Conservation (phyloP, 2,329 filamentous ascomycete genomes). For the Ophiostoma himal-ulmi region DNA sequence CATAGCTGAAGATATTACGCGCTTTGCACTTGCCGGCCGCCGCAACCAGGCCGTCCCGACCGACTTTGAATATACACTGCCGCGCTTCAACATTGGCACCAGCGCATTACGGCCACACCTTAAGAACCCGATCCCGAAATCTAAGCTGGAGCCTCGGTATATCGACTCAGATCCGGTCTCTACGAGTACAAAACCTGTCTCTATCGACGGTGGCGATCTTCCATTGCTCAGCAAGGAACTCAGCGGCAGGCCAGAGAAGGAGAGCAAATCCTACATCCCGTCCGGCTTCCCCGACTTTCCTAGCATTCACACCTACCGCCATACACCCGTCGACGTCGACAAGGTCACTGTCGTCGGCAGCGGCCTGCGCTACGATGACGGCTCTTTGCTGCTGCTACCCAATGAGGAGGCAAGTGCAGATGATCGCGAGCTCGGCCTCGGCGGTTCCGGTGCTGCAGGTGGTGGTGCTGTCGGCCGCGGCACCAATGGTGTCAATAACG, state of each 20-base stretch:
- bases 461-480: not conserved
- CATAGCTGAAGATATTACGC: slow-evolving; percentile 45
- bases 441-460: not conserved
- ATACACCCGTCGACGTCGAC: slow-evolving; percentile 45
- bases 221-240: slow-evolving; percentile 50
- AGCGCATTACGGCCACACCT: slow-evolving; percentile 52
- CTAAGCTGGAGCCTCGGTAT: slow-evolving; percentile 25
- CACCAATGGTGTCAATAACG: slow-evolving; percentile 26
- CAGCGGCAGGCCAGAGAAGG: slow-evolving; percentile 53
- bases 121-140: slow-evolving; percentile 45
- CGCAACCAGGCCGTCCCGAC: slow-evolving; percentile 49
- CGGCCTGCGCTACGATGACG: slow-evolving; percentile 30
- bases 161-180: not conserved
- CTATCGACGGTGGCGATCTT: slow-evolving; percentile 30
- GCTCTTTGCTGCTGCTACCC: slow-evolving; percentile 25
- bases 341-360: slow-evolving; percentile 31
- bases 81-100: slow-evolving; percentile 47
- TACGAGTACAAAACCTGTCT: not conserved
- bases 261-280: slow-evolving; percentile 52
- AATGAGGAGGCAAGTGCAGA: slow-evolving; percentile 32
- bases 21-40: slow-evolving; percentile 43
- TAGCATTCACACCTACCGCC: slow-evolving; percentile 58
- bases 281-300: slow-evolving; percentile 56
- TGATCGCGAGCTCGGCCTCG: slow-evolving; percentile 16
- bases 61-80: slow-evolving; percentile 53